Conservation (phyloP, 2,329 filamentous ascomycete genomes). For the Diaporthe citriasiana region DNA sequence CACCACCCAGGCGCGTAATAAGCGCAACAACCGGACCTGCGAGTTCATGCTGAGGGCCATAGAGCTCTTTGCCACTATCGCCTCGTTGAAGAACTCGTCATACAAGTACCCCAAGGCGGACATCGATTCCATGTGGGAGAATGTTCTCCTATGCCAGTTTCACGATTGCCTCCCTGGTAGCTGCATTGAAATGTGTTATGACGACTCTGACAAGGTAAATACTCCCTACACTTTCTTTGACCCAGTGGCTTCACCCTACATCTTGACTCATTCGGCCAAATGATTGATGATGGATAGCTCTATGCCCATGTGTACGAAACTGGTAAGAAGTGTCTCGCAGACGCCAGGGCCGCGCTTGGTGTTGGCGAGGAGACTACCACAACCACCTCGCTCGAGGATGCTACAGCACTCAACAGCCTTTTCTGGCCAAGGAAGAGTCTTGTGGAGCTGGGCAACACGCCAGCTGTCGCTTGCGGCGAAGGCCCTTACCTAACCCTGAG, state of each 20-base stretch:
- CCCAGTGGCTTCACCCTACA: slow-evolving; percentile 1
- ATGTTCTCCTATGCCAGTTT: slow-evolving; percentile 92
- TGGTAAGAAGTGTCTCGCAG: slow-evolving; percentile 78
- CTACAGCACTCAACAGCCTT: slow-evolving; percentile 84
- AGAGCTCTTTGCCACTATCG: slow-evolving; percentile 88
- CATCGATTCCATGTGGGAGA: slow-evolving; percentile 97
- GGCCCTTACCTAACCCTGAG: slow-evolving; percentile 67
- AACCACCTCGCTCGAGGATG: slow-evolving; percentile 58
- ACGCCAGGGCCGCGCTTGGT: slow-evolving; percentile 77
- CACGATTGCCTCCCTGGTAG: slow-evolving; percentile 97
- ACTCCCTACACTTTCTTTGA: not conserved
- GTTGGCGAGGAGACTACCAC: slow-evolving; percentile 60
- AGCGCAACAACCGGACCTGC: slow-evolving; percentile 89
- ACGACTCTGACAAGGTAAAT: slow-evolving; percentile 85
- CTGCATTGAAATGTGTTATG: slow-evolving; percentile 97
- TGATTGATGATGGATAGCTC: slow-evolving; percentile 60
- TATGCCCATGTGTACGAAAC: slow-evolving; percentile 87
- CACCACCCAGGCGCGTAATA: slow-evolving; percentile 98
- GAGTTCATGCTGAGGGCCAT: slow-evolving; percentile 90
- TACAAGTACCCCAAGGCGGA: slow-evolving; percentile 95
- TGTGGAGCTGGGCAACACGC: slow-evolving; percentile 69
- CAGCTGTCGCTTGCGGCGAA: slow-evolving; percentile 69
- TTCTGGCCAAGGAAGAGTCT: slow-evolving; percentile 87
- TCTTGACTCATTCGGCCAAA: not conserved
- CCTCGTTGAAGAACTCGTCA: slow-evolving; percentile 77